phyloP scores from a whole-genome alignment of 129 eudicot species.

The Saussurea involucrata region DNA sequence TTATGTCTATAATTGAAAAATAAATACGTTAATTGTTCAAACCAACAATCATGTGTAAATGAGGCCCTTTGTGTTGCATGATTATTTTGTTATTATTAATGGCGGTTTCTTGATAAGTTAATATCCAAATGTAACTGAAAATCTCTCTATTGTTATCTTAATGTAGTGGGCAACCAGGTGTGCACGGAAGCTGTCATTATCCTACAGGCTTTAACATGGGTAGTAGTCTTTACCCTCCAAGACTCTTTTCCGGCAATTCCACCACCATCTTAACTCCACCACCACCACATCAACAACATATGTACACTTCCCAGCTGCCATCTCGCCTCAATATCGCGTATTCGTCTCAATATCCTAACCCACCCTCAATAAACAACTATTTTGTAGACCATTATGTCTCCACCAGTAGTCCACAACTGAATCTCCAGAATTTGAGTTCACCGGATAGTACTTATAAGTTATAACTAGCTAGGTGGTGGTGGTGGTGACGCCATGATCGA shows the following conservation, averaged over 20 bases:
- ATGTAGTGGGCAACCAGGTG: slow-evolving; percentile 45
- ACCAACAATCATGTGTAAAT: neutral
- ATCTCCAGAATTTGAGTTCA: slow-evolving; percentile 14
- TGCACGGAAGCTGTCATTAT: slow-evolving; percentile 51
- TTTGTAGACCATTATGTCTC: slow-evolving; percentile 42
- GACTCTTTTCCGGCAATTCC: slow-evolving; percentile 35
- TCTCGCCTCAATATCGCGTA: slow-evolving; percentile 33
- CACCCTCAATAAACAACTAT: slow-evolving; percentile 48
- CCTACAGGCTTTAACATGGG: slow-evolving; percentile 24
- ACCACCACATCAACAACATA: slow-evolving; percentile 29
- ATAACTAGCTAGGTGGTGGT: slow-evolving; percentile 17
- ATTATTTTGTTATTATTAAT: neutral
- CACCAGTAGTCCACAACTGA: slow-evolving; percentile 3
- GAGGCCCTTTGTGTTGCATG: neutral
- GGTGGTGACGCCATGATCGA: too few species aligned
- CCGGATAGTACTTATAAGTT: slow-evolving; percentile 7
- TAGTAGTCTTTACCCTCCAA: slow-evolving; percentile 40
- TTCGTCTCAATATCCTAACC: slow-evolving; percentile 23
- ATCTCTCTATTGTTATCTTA: neutral
- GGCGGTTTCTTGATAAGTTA: neutral
- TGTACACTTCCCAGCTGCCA: slow-evolving; percentile 44
- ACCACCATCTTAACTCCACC: slow-evolving; percentile 33
- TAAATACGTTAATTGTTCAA: neutral
- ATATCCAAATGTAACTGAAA: neutral
- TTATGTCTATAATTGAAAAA: too few species aligned